phyloP scores from a whole-genome alignment of 2,329 filamentous ascomycete species.

The Neonectria sp. region DNA sequence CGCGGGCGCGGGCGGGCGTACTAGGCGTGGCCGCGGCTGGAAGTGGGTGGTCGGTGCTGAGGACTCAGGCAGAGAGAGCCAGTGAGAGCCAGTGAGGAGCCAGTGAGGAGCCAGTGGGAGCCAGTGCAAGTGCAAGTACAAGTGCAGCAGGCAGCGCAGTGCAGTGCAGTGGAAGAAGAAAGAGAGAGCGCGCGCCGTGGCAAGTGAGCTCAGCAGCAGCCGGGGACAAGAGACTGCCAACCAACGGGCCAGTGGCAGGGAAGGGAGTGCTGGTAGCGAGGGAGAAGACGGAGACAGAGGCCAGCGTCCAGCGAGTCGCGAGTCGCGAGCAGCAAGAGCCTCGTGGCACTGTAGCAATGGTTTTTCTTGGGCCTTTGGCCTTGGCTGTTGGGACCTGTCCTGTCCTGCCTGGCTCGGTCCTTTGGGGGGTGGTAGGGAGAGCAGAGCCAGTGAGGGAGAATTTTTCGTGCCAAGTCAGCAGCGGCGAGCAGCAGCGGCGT shows the following conservation, averaged over 20 bases:
- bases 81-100: too few relatives aligned
- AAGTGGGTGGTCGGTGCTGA: constrained; percentile 29
- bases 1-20: constrained; percentile 7
- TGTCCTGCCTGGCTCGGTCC: neutral
- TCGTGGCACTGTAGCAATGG: constrained; percentile 8
- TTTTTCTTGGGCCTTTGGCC: constrained; percentile 13
- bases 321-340: constrained; percentile 18
- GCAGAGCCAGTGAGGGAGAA: constrained; percentile 49
- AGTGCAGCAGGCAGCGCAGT: constrained; percentile 22
- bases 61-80: too few relatives aligned
- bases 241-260: constrained; percentile 35
- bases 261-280: constrained; percentile 23
- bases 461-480: constrained; percentile 48
- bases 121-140: constrained; percentile 29
- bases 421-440: constrained; percentile 22
- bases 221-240: too few relatives aligned
- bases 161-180: constrained; percentile 3
- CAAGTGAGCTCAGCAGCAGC: constrained; percentile 37
- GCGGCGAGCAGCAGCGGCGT: constrained; percentile 23
- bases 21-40: constrained; percentile 8
- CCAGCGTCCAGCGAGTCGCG: constrained; percentile 16
- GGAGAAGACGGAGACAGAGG: constrained; percentile 13
- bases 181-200: constrained; percentile 41
- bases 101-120: too few relatives aligned
- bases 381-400: constrained; percentile 11